These are phyloP conservation scores for Enterospora canceri DNA, from an alignment of 371 early-diverging fungal genomes.

Conservation along the genomic window DNA sequence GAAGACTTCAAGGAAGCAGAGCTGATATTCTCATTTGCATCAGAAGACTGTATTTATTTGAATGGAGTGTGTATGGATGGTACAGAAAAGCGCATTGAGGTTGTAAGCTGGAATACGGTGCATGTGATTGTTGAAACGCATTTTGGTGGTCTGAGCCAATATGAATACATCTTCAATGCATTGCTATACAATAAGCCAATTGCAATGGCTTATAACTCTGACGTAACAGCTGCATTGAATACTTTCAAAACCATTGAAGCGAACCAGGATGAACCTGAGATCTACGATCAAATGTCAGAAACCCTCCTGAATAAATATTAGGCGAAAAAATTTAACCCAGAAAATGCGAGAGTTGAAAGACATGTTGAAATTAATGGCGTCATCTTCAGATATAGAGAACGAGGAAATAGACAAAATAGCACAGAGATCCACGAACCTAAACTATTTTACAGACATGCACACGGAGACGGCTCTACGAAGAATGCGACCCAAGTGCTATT, in stretches of 20 bases:
- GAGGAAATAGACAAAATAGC: not conserved
- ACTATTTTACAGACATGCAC: not conserved
- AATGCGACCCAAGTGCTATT: not conserved
- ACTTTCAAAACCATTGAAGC: slow-evolving; percentile 25
- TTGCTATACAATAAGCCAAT: slow-evolving; percentile 19
- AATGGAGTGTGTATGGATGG: slow-evolving; percentile 2
- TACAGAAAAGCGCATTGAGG: not conserved
- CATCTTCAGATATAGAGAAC: not conserved
- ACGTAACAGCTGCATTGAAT: slow-evolving; percentile 43
- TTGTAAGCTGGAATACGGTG: slow-evolving; percentile 8
- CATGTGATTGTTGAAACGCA: not conserved
- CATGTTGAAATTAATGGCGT: not conserved
- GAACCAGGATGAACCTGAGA: slow-evolving; percentile 10
- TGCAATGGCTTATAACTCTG: slow-evolving; percentile 8
- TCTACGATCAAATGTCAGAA: slow-evolving; percentile 15
- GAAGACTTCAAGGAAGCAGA: not conserved
- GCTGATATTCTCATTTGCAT: slow-evolving; percentile 22
- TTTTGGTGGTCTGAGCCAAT: slow-evolving; percentile 22
- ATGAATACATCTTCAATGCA: slow-evolving; percentile 43
- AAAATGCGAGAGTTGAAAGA: no score
- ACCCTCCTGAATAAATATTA: not conserved
- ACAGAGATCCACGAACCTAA: not conserved
- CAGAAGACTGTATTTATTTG: slow-evolving; percentile 29
- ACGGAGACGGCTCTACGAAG: not conserved
- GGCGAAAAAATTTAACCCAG: not conserved